These are phyloP conservation scores for Hanseniaspora taiwanica DNA, from an alignment of 805 yeast species.

Conservation along the genomic window DNA sequence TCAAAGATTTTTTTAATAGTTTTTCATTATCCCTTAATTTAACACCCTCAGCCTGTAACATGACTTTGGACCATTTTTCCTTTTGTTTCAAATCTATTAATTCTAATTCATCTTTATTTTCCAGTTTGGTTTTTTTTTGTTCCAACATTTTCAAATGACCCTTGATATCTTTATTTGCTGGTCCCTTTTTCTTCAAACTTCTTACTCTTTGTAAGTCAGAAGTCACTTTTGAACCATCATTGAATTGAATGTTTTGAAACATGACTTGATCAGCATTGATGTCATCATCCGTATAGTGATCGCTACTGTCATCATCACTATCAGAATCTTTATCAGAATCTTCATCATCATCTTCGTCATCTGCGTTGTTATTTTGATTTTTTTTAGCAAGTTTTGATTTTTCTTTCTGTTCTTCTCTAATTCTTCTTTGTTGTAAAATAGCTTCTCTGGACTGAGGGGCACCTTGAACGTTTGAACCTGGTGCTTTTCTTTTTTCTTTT, in stretches of 20 bases:
- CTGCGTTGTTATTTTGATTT: too few relatives aligned
- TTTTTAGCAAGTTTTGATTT: constrained; percentile 23
- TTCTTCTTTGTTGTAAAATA: constrained; percentile 52
- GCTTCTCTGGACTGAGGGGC: constrained; percentile 81
- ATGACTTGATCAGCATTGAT: constrained; percentile 32
- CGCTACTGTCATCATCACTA: too few relatives aligned
- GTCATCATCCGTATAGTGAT: constrained; percentile 22
- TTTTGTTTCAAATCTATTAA: constrained; percentile 47
- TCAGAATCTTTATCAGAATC: constrained; percentile 22
- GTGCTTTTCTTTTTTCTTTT: constrained; percentile 80
- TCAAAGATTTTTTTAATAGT: constrained; percentile 71
- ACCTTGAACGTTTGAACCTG: constrained; percentile 68
- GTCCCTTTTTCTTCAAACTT: constrained; percentile 56
- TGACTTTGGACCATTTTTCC: constrained; percentile 71
- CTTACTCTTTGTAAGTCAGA: constrained; percentile 53
- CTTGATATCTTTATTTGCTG: constrained; percentile 69
- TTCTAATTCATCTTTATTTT: constrained; percentile 48
- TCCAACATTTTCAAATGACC: constrained; percentile 73
- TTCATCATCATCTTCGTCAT: constrained; percentile 27
- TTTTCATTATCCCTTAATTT: constrained; percentile 85
- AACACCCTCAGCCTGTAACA: constrained; percentile 78
- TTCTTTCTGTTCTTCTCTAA: constrained; percentile 24
- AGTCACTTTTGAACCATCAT: constrained; percentile 68
- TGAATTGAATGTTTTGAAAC: constrained; percentile 71
- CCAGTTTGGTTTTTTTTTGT: constrained; percentile 52